Conservation (phyloP, 75 land plant species). For the Cryptomeria japonica region DNA sequence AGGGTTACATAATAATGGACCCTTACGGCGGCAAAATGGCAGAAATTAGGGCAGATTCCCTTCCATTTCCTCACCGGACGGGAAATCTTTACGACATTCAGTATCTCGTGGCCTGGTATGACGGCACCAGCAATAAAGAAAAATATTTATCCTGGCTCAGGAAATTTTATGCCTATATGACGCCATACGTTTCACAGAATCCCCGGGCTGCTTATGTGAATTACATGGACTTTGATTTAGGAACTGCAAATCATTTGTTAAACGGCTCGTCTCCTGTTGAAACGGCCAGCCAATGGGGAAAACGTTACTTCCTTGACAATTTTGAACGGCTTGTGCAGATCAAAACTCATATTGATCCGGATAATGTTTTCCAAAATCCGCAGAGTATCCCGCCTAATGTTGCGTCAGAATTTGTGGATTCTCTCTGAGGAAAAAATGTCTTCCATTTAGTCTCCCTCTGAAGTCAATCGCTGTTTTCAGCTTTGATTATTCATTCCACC, state of each 20-base stretch:
- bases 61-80: conserved; percentile 26
- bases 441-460: background rate
- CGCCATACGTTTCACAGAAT: conserved; percentile 12
- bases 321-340: conserved; percentile 9
- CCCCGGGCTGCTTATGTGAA: conserved; percentile 40
- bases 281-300: conserved; percentile 10
- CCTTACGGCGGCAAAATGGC: conserved; percentile 30
- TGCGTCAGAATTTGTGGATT: background rate
- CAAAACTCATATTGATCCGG: conserved; percentile 28
- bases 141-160: conserved; percentile 14
- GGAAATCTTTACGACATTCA: conserved; percentile 30
- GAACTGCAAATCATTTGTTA: background rate
- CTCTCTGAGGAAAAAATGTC: background rate
- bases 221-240: conserved; percentile 29
- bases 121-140: background rate
- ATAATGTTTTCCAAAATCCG: conserved; percentile 26
- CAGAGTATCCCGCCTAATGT: conserved; percentile 27
- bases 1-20: conserved; percentile 19
- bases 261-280: background rate
- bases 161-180: conserved; percentile 15
- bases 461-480: background rate
- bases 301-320: conserved; percentile 14
- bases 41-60: background rate
- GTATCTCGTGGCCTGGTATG: conserved; percentile 22
- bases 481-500: background rate